Evolutionary conservation across 495 filamentous ascomycete genomes (phyloP).

Genomic region (Cercophora sp.): DNA sequence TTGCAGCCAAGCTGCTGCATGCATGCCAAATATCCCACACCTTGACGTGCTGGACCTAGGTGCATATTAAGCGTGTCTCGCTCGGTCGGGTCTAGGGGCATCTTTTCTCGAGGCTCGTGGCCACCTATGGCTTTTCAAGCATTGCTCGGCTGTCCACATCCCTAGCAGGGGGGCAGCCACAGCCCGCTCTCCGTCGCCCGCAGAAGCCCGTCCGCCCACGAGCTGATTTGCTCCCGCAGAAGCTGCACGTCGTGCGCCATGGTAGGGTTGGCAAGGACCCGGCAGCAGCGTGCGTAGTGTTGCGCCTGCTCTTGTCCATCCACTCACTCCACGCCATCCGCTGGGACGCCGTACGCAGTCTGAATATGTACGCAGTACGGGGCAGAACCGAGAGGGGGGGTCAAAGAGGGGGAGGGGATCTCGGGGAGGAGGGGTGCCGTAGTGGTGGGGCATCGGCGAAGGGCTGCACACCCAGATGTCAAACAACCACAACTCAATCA

Average conservation of each 20-base stretch:
- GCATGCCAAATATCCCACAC: conserved; percentile 14
- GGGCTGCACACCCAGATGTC: too few species aligned
- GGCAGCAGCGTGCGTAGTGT: conserved; percentile 6
- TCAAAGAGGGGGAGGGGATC: not conserved
- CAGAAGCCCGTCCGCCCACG: conserved; percentile 3
- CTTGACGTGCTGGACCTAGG: conserved; percentile 3
- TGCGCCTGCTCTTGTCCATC: conserved; percentile 5
- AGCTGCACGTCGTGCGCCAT: conserved; percentile 7
- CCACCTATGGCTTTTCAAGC: not conserved
- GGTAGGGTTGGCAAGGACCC: conserved; percentile 3
- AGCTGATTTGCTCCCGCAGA: conserved; percentile 8
- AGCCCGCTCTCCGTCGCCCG: not conserved
- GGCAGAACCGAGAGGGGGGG: too few species aligned
- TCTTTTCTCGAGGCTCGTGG: conserved; percentile 13
- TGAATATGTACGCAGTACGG: too few species aligned
- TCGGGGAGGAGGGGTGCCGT: too few species aligned
- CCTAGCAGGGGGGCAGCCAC: not conserved
- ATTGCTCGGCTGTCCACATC: not conserved
- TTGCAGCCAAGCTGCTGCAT: conserved; percentile 16
- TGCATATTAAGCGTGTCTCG: conserved; percentile 17
- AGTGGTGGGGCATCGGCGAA: too few species aligned
- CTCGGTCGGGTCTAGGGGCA: not conserved
- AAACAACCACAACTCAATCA: too few species aligned
- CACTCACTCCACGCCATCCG: not conserved
- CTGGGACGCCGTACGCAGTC: too few species aligned